These are phyloP conservation scores for Prunus fruticosa DNA, from an alignment of 306 rosid species.

Conservation along the genomic window DNA sequence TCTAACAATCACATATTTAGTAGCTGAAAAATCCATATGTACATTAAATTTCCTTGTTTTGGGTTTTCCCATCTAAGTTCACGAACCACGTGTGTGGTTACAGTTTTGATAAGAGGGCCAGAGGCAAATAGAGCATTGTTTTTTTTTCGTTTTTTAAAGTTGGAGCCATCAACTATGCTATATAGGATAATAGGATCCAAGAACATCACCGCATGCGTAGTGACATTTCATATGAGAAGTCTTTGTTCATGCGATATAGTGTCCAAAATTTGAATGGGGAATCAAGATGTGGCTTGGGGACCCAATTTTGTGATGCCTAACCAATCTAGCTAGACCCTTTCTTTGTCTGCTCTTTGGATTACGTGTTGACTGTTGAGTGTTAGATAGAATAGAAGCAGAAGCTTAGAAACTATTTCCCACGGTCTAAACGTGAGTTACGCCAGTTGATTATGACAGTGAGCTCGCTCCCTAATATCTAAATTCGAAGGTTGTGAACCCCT, in stretches of 20 bases:
- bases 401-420: background rate
- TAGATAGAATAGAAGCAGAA: background rate
- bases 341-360: background rate
- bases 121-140: background rate
- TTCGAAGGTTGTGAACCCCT: background rate
- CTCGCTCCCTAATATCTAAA: too few relatives aligned
- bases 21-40: background rate
- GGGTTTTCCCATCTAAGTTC: background rate
- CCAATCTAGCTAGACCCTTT: background rate
- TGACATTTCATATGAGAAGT: slow-evolving; percentile 24
- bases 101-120: slow-evolving; percentile 10
- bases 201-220: background rate
- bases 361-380: background rate
- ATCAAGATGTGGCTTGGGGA: slow-evolving; percentile 31
- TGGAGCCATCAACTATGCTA: background rate
- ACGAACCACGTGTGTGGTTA: slow-evolving; percentile 48
- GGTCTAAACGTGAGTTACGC: background rate
- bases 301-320: slow-evolving; percentile 9
- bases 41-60: background rate
- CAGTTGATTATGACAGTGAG: fast-evolving
- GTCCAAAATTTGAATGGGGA: slow-evolving; percentile 32
- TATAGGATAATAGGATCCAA: background rate
- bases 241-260: slow-evolving; percentile 12
- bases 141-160: too few relatives aligned
- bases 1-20: background rate